Evolutionary conservation across 2,329 filamentous ascomycete genomes (phyloP), one percentile per base, ranked within the genome.

Genomic region (Westerdykella ornata): DNA sequence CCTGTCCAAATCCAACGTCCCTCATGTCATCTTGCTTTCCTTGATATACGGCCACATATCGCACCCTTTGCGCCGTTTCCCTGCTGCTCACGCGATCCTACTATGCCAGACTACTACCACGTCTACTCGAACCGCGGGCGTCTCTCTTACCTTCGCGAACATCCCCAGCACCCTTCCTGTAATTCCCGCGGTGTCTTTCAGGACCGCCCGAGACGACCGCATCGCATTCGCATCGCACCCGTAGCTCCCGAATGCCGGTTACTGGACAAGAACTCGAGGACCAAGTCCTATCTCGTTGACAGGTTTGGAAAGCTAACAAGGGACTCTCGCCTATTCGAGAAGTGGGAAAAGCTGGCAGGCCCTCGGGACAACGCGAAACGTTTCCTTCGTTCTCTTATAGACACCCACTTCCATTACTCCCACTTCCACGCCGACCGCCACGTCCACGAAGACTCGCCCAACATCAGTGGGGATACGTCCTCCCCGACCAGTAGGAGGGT

Each of bases 191-290:
- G 58, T 46, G 44, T 70, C 49, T 77, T 75, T 56, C 70, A 72
- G 53, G 69, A 68, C 42, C 71, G 75, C 50, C 70, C 63, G 44
- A 70, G 73, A 49, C 68, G 75, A 54, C 75, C 74, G 33, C 74
- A 77, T 51, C 75, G 74, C 32, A 78, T 79, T 45, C 73, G 75
- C 57, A 77, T 78, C 44, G 68, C 68, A 44, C 71, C 69, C 42
- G 75, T 72, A 47, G 70, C 61, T 33, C 69, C 46, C 59, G 72
- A 71, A 39, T 62, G 63, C n/a, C 56, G 49, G 32, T 38, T 60
- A 39, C 44, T 50, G 46, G 48, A 45, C 36, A 46, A 46, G 51
- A 57, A 54, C 56, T 58, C 52, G 51, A 54, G 54, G 50, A 62
- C 46, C 48, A 63, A 57, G 46, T 57, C 61, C 36, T 57, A 59